Evolutionary conservation across 1,139 yeast genomes (phyloP).

Genomic region (Kodamaea alishanica): DNA sequence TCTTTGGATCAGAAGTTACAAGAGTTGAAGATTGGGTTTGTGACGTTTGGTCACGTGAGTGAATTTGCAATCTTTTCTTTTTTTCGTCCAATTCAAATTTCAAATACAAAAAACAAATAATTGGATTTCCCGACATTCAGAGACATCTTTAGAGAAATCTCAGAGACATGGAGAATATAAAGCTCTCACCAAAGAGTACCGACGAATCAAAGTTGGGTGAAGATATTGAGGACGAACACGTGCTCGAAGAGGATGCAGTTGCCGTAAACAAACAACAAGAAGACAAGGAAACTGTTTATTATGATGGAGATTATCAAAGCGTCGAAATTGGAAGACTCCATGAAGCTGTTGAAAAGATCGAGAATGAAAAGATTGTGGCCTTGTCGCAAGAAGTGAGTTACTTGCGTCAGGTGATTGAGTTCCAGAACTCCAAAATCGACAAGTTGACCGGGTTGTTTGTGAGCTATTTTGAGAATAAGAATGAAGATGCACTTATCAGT

Average conservation of each 20-base stretch:
- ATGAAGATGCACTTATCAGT: constrained; percentile 27
- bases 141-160: constrained; percentile 9
- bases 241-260: constrained; percentile 2
- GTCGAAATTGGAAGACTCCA: constrained; percentile 14
- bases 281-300: constrained; percentile 1
- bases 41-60: background rate
- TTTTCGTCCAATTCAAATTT: background rate
- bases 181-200: constrained; percentile 5
- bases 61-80: background rate
- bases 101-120: background rate
- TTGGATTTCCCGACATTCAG: constrained; percentile 7
- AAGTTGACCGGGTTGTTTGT: constrained; percentile 33
- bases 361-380: constrained; percentile 21
- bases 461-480: constrained; percentile 34
- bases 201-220: constrained; percentile 6
- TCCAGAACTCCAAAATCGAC: constrained; percentile 39
- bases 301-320: constrained; percentile 3
- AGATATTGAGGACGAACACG: constrained; percentile 2
- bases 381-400: constrained; percentile 34
- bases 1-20: constrained; percentile 52
- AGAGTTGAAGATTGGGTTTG: constrained; percentile 1
- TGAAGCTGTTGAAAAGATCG: constrained; percentile 16
- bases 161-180: constrained; percentile 8
- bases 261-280: constrained; percentile 1
- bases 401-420: constrained; percentile 36